Percentiles rank a stretch among this genome's conserved stretches.
Conservation (phyloP, 768 basidiomycete species). For the Leccinum variicolor region DNA sequence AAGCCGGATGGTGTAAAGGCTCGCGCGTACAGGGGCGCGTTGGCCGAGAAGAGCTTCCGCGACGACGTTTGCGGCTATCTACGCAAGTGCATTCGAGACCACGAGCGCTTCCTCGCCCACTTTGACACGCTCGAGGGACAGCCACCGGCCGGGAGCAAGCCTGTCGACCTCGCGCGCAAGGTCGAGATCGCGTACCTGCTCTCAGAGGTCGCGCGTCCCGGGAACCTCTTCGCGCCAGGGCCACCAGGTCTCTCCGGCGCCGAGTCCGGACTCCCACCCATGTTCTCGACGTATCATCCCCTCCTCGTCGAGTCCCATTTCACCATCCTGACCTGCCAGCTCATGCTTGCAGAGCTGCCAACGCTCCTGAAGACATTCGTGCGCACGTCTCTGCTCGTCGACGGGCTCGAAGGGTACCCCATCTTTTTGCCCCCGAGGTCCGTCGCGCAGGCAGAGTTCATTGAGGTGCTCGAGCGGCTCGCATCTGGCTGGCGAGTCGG, state of each 20-base stretch:
- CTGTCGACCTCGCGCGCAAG: constrained; percentile 44
- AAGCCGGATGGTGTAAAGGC: constrained; percentile 54
- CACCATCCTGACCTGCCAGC: constrained; percentile 67
- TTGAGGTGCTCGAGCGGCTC: constrained; percentile 81
- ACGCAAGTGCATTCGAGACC: constrained; percentile 77
- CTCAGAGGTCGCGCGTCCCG: constrained; percentile 65
- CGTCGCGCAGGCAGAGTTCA: constrained; percentile 87
- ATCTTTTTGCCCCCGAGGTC: constrained; percentile 84
- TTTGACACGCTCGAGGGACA: constrained; percentile 70
- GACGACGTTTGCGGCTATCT: constrained; percentile 59
- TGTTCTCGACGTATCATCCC: constrained; percentile 88
- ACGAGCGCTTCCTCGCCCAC: constrained; percentile 78
- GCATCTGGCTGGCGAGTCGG: constrained; percentile 73
- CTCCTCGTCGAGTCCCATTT: constrained; percentile 86
- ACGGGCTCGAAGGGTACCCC: constrained; percentile 85
- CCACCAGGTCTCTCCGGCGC: constrained; percentile 38
- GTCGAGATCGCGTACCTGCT: constrained; percentile 67
- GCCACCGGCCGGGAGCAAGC: constrained; percentile 12
- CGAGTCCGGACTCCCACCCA: constrained; percentile 38
- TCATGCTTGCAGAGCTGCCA: constrained; percentile 76
- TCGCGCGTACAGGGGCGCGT: constrained; percentile 56
- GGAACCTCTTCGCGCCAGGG: constrained; percentile 39
- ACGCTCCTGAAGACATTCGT: constrained; percentile 61
- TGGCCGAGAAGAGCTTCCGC: constrained; percentile 53
- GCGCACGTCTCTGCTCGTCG: constrained; percentile 64